Percentiles rank a stretch among this genome's conserved stretches.
Conservation (phyloP, 1,284 basidiomycete genomes). For the Ustilago shanxiensis region DNA sequence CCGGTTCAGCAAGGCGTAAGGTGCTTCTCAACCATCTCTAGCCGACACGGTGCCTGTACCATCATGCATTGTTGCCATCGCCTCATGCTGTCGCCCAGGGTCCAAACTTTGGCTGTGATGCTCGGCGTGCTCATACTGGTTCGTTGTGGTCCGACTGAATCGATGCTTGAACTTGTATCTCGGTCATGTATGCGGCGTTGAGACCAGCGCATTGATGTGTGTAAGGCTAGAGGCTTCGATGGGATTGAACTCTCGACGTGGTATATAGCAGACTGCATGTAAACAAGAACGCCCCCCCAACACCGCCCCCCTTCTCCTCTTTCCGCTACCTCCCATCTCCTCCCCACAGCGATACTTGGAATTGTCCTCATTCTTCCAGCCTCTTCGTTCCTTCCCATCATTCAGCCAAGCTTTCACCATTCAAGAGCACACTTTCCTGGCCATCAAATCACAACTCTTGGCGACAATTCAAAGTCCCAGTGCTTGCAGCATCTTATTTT, state of each 20-base stretch:
- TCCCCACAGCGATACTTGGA: no score
- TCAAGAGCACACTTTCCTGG: not conserved
- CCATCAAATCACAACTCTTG: not conserved
- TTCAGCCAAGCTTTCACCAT: no score
- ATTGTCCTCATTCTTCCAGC: no score
- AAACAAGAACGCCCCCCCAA: not conserved
- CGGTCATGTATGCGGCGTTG: no score
- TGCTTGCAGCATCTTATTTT: no score
- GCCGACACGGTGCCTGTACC: not conserved
- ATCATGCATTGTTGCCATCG: not conserved
- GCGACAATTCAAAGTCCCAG: no score
- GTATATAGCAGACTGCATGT: slow-evolving; percentile 1
- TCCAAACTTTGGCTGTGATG: not conserved
- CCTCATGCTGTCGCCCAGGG: not conserved
- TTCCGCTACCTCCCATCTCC: not conserved
- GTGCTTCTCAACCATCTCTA: not conserved
- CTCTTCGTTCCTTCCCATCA: no score
- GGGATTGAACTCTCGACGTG: not conserved
- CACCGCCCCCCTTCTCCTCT: not conserved
- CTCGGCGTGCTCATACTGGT: not conserved
- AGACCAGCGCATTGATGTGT: no score
- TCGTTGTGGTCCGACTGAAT: not conserved
- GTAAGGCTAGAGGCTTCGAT: no score
- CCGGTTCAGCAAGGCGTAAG: not conserved
- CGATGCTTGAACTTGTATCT: not conserved